Percentiles rank a stretch among this genome's conserved stretches.
Evolutionary conservation across 306 rosid species (phyloP).

Genomic region (Vachellia collinsii): DNA sequence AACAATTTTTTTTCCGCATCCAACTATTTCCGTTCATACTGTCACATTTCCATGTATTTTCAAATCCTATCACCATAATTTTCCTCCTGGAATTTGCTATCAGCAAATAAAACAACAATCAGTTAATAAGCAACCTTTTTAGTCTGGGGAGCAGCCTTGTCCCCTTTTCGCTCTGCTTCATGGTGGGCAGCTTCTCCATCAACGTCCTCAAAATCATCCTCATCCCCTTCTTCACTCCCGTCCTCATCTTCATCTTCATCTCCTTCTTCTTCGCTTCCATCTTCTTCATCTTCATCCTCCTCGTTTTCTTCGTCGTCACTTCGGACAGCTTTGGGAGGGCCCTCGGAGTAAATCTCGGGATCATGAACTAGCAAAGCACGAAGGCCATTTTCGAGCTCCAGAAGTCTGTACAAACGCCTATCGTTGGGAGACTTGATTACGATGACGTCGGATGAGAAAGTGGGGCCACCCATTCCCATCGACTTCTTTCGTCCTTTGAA

Average conservation of each 20-base stretch:
- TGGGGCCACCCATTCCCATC: conserved; percentile 37
- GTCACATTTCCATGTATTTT: too few relatives aligned
- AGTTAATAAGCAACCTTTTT: too few relatives aligned
- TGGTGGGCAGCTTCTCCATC: conserved; percentile 39
- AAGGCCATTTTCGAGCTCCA: conserved; percentile 73
- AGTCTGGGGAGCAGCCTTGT: conserved; percentile 56
- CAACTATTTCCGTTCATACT: too few relatives aligned
- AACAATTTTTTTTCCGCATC: too few relatives aligned
- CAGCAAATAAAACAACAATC: too few relatives aligned
- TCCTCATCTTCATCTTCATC: conserved; percentile 6
- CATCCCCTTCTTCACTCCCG: conserved; percentile 22
- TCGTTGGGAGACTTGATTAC: conserved; percentile 80
- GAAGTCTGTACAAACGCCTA: conserved; percentile 64
- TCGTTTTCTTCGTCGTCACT: conserved; percentile 39
- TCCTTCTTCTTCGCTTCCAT: background rate
- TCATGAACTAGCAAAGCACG: conserved; percentile 87
- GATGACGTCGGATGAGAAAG: conserved; percentile 59
- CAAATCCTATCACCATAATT: too few relatives aligned
- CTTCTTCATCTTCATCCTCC: conserved; percentile 32
- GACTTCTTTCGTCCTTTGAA: background rate
- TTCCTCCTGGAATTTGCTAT: too few relatives aligned
- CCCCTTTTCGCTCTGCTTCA: conserved; percentile 42
- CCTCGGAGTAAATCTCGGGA: conserved; percentile 82
- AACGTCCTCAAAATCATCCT: conserved; percentile 33
- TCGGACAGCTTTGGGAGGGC: conserved; percentile 42